These are phyloP conservation scores for Pichia kudriavzevii DNA, from an alignment of 1,139 yeast species.

Conservation along the genomic window DNA sequence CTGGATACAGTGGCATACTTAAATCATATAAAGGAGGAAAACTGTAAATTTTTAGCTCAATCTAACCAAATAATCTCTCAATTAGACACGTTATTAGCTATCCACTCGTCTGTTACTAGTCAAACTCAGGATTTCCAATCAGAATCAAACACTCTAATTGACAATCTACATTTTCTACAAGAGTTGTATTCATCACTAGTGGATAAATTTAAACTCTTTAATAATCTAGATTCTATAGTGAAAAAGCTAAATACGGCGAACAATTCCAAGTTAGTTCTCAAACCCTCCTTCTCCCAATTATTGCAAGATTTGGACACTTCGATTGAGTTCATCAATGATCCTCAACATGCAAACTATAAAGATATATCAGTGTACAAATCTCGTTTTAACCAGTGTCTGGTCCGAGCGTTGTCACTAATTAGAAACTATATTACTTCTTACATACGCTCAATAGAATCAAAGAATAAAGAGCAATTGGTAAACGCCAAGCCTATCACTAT, in stretches of 20 bases:
- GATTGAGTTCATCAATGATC: constrained; percentile 37
- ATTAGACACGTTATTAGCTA: constrained; percentile 38
- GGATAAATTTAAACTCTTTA: constrained; percentile 52
- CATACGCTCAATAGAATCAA: constrained; percentile 41
- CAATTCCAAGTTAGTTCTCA: constrained; percentile 55
- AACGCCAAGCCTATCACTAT: constrained; percentile 15
- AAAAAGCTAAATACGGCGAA: constrained; percentile 57
- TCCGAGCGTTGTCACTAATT: constrained; percentile 71
- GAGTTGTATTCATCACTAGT: constrained; percentile 43
- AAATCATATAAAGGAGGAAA: constrained; percentile 26
- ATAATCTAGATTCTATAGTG: constrained; percentile 62
- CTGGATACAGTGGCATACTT: too few species aligned
- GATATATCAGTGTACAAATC: constrained; percentile 66
- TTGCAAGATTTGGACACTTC: constrained; percentile 56
- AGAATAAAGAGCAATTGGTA: constrained; percentile 34
- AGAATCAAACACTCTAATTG: constrained; percentile 47
- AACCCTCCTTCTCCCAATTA: constrained; percentile 45
- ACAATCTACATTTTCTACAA: constrained; percentile 41
- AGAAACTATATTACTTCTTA: constrained; percentile 56
- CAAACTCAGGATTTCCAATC: constrained; percentile 61
- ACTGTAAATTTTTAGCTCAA: constrained; percentile 33
- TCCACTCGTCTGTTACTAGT: constrained; percentile 47
- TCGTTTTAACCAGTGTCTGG: constrained; percentile 77
- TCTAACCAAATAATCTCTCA: constrained; percentile 36
- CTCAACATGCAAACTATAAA: constrained; percentile 44